Conservation (phyloP, 2,329 filamentous ascomycete species). For the Tolypocladium ophioglossoides region DNA sequence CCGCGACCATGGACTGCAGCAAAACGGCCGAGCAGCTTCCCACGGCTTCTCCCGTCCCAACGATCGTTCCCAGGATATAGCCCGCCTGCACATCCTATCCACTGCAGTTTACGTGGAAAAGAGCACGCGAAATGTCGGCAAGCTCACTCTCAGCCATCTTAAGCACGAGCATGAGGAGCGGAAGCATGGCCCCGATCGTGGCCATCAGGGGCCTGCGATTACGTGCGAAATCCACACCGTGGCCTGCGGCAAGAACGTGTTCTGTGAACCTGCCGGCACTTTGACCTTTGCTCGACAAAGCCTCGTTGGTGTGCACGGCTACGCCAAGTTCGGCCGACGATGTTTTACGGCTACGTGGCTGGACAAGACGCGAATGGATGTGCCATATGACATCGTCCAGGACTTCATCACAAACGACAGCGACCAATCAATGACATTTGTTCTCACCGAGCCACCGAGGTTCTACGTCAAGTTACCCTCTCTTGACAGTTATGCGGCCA, state of each 20-base stretch:
- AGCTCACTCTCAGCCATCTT: conserved; percentile 15
- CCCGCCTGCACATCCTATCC: conserved; percentile 20
- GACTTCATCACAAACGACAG: conserved; percentile 29
- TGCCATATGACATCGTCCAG: conserved; percentile 37
- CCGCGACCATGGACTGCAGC: background rate
- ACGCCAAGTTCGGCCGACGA: conserved; percentile 33
- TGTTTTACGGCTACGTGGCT: conserved; percentile 28
- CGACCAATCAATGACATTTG: conserved; percentile 32
- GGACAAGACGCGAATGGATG: conserved; percentile 26
- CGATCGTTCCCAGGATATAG: conserved; percentile 7
- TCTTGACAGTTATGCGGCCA: conserved; percentile 1
- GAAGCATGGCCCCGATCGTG: conserved; percentile 3
- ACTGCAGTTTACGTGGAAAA: conserved; percentile 15
- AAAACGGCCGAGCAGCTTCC: background rate
- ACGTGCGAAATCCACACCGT: conserved; percentile 11
- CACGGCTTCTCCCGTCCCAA: background rate
- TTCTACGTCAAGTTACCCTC: conserved; percentile 27
- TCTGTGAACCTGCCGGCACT: conserved; percentile 12
- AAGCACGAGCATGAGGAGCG: conserved; percentile 15
- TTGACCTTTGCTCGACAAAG: conserved; percentile 35
- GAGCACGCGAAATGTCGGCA: conserved; percentile 23
- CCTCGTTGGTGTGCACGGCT: conserved; percentile 9
- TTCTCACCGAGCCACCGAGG: conserved; percentile 39
- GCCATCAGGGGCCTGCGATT: conserved; percentile 9
- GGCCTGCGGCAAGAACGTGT: conserved; percentile 39